Percentiles rank a stretch among this genome's conserved stretches.
Conservation (phyloP, 768 basidiomycete genomes). For the Mycena albidolilacea region DNA sequence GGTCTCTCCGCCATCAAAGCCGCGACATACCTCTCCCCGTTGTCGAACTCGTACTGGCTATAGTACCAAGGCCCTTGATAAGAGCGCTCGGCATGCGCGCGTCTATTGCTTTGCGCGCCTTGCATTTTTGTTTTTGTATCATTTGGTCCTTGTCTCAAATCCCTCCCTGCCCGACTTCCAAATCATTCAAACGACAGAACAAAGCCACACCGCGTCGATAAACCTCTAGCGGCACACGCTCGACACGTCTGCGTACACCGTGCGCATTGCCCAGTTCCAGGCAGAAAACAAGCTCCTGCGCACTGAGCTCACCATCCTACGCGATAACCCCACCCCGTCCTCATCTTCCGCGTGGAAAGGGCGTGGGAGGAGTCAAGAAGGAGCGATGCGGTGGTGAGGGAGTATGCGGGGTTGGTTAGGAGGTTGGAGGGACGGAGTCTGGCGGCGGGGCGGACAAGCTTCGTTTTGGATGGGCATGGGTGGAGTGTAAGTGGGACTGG, state of each 20-base stretch:
- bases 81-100: no score
- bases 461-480: background rate
- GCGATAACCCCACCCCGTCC: slow-evolving; percentile 56
- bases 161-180: no score
- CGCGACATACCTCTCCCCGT: no score
- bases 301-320: slow-evolving; percentile 57
- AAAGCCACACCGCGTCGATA: slow-evolving; percentile 65
- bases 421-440: slow-evolving; percentile 66
- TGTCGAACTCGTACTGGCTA: no score
- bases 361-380: slow-evolving; percentile 75
- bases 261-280: slow-evolving; percentile 55
- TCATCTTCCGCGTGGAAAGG: slow-evolving; percentile 45
- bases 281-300: slow-evolving; percentile 58
- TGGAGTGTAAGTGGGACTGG: background rate
- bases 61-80: no score
- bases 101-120: no score
- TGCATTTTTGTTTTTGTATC: no score
- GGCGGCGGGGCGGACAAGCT: slow-evolving; percentile 5
- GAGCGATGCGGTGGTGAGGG: slow-evolving; percentile 71
- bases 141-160: no score
- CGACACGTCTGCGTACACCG: slow-evolving; percentile 53
- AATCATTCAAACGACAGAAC: slow-evolving; percentile 46
- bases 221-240: slow-evolving; percentile 66
- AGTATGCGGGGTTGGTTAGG: slow-evolving; percentile 84
- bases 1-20: no score